Base-by-base conservation (phyloP, 176 grass and related monocot genomes). In the Lolium perenne region DNA sequence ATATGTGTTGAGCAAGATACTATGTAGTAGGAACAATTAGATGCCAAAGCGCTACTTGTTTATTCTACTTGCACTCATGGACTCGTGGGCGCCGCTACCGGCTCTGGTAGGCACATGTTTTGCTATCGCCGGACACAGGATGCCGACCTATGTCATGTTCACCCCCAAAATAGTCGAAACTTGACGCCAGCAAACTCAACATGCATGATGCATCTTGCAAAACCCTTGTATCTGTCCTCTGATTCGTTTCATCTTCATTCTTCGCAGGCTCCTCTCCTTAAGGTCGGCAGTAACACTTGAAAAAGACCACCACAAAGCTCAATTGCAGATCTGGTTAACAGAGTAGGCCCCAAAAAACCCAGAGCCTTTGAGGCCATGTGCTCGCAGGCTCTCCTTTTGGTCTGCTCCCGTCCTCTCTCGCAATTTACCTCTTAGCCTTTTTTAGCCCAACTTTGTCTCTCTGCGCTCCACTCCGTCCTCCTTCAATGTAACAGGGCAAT, bases 401-500 rank as follows among this genome's bases (percentile, higher is more conserved):
- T 86, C 23, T 12, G 78, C 62, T 70, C 10, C 80, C 64, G 29
- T 41, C 25, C 38, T 47, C 66, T 38, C 81, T 23, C 38, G 23
- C 29, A 4, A 20, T 20, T n/a, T 18, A 20, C 56, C n/a, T 21
- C 25, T 53, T 53, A 51, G 78, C 29, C 32, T 17, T 5, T 69
- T 10, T 71, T 10, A 38, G 38, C 48, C 66, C 38, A 53, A 35
- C 13, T 78, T 47, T 64, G 72, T 71, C 72, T 78, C 63, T 38
- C 53, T 22, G 67, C 40, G 15, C 26, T 41, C 51, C 16, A 32
- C 46, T 62, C 54, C 32, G 9, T 71, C 17, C 69, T 32, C 26
- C 62, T 51, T 80, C 55, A 66, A 64, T 86, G 64, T 72, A 76
- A 79, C 84, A 90, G 88, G 63, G 13, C 8, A 54, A 8, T 71